phyloP scores from a whole-genome alignment of 805 yeast species.

The Saturnispora mendoncae region DNA sequence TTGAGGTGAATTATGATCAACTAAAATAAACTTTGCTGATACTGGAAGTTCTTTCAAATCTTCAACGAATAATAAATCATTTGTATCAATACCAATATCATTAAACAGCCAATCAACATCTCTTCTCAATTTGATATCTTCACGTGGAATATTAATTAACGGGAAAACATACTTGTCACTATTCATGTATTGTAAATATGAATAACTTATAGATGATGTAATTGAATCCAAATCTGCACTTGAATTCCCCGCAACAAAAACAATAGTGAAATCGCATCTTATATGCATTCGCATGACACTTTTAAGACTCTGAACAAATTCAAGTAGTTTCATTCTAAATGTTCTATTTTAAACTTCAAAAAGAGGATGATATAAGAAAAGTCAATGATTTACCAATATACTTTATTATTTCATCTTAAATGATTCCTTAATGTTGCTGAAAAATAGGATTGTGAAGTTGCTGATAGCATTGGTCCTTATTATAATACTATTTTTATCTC shows the following conservation, averaged over 20 bases:
- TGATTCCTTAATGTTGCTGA: not conserved
- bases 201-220: slow-evolving; percentile 61
- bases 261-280: slow-evolving; percentile 4
- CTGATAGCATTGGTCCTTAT: not conserved
- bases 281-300: not conserved
- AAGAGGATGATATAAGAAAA: too few species aligned
- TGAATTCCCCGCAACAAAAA: slow-evolving; percentile 70
- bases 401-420: not conserved
- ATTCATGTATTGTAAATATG: slow-evolving; percentile 40
- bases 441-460: not conserved
- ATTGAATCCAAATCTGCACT: slow-evolving; percentile 88
- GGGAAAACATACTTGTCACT: slow-evolving; percentile 44
- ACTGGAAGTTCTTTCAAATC: slow-evolving; percentile 37
- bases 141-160: slow-evolving; percentile 58
- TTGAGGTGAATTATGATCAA: slow-evolving; percentile 74
- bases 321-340: not conserved
- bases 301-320: not conserved
- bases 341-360: too few species aligned
- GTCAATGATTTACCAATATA: not conserved
- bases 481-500: too few species aligned
- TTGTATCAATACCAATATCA: slow-evolving; percentile 36
- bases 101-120: slow-evolving; percentile 56
- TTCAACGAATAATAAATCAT: slow-evolving; percentile 54
- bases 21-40: slow-evolving; percentile 46
- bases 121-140: slow-evolving; percentile 58